These are phyloP conservation scores for Wickerhamomyces mucosus DNA, from an alignment of 805 yeast species.

Conservation along the genomic window DNA sequence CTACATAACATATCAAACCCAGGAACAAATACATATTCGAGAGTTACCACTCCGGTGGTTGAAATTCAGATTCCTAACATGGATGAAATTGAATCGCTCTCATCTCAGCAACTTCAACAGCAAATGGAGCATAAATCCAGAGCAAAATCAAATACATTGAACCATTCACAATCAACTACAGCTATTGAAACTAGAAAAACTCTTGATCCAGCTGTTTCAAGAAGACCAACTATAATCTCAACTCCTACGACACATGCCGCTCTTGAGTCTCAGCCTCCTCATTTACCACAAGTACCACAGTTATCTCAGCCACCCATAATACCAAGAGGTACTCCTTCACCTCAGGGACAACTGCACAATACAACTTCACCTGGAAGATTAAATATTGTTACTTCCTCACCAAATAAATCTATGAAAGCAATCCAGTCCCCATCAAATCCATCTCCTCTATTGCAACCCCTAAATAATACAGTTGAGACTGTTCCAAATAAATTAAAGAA, in stretches of 20 bases:
- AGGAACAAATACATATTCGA: slow-evolving; percentile 9
- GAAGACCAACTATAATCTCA: slow-evolving; percentile 15
- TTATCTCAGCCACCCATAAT: slow-evolving; percentile 11
- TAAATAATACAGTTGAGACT: slow-evolving; percentile 16
- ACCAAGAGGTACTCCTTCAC: slow-evolving; percentile 35
- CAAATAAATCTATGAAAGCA: slow-evolving; percentile 31
- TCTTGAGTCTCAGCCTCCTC: slow-evolving; percentile 6
- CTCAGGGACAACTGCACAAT: slow-evolving; percentile 24
- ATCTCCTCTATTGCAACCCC: slow-evolving; percentile 24
- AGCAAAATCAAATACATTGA: slow-evolving; percentile 22
- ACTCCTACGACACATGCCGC: background rate
- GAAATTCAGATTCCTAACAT: slow-evolving; percentile 64
- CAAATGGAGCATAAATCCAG: slow-evolving; percentile 12
- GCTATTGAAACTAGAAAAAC: slow-evolving; percentile 14
- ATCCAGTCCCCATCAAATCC: slow-evolving; percentile 15
- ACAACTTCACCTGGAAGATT: slow-evolving; percentile 22
- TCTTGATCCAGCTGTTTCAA: slow-evolving; percentile 11
- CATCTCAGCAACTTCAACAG: slow-evolving; percentile 15
- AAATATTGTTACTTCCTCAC: slow-evolving; percentile 21
- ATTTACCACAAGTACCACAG: slow-evolving; percentile 10
- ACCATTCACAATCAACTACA: slow-evolving; percentile 14
- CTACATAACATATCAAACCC: slow-evolving; percentile 9
- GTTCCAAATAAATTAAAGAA: slow-evolving; percentile 24
- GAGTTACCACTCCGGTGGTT: slow-evolving; percentile 47
- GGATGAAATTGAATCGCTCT: slow-evolving; percentile 29